Evolutionary conservation across 2,329 filamentous ascomycete genomes (phyloP).

Genomic region (Raffaelea albimanens): DNA sequence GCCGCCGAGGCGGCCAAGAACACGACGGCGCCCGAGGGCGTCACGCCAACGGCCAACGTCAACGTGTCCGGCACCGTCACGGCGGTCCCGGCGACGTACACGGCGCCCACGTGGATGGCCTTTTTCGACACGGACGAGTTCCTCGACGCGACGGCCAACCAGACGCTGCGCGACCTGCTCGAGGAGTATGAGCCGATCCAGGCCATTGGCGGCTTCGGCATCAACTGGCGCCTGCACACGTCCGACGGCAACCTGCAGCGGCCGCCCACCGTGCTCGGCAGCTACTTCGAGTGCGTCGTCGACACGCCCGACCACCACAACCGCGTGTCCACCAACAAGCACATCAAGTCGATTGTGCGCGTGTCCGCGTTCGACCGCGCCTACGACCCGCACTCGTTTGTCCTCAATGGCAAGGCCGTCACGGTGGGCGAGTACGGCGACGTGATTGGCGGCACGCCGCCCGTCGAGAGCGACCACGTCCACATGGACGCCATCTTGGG

Average conservation of each 20-base stretch:
- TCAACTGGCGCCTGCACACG: constrained; percentile 10
- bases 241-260: constrained; percentile 8
- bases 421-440: constrained; percentile 9
- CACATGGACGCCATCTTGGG: not conserved
- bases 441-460: not conserved
- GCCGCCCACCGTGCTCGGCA: constrained; percentile 6
- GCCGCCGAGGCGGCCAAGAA: not conserved
- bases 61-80: not conserved
- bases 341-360: constrained; percentile 10
- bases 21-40: not conserved
- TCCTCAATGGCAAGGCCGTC: constrained; percentile 1
- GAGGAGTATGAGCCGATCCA: constrained; percentile 7
- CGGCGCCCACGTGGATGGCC: constrained; percentile 8
- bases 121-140: constrained; percentile 11
- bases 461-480: not conserved
- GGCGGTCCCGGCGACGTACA: not conserved
- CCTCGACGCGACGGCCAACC: constrained; percentile 5
- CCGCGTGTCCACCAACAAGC: constrained; percentile 5
- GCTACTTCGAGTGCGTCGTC: constrained; percentile 5
- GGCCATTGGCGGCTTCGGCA: constrained; percentile 7
- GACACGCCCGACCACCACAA: constrained; percentile 5
- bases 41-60: not conserved
- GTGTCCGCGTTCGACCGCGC: constrained; percentile 4
- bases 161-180: constrained; percentile 5
- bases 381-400: constrained; percentile 8